Evolutionary conservation across 139 green algal species (phyloP), one percentile per base, ranked within the genome.

Genomic region (Chlamydomonas asymmetrica): DNA sequence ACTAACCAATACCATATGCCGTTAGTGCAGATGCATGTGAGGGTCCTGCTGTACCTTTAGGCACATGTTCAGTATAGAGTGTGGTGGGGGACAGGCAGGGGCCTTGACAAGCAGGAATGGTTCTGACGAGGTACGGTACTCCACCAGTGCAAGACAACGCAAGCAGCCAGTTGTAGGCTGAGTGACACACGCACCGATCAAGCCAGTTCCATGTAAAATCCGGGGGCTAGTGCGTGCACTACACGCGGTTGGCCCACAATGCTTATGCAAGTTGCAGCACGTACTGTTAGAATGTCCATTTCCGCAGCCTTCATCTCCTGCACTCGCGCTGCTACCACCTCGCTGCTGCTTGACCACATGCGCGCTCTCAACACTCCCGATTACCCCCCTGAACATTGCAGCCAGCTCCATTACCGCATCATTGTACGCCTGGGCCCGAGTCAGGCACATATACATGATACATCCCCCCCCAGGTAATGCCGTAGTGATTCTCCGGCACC

Each of bases 261-360:
- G 18, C 54, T 18, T 23, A 62, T n/a, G 54, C 32, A 62, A 6
- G n/a, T n/a, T 27, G 54, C 54, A 62, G 54, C 54, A 62, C 18
- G 54, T 62, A 31, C n/a, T 31, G 35, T 60, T 6, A 37, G 25
- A 37, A 73, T 73, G 66, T 63, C 66, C 56, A 13, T n/a, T 31
- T 63, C 56, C 56, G 20, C 29, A n/a, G 35, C 3, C 23, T 39
- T n/a, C 56, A 39, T 22, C 27, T 8, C 10, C 56, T 16, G 38
- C 5, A 27, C 45, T 52, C 45, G 45, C n/a, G n/a, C n/a, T n/a
- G n/a, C n/a, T n/a, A n/a, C n/a, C n/a, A n/a, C n/a, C n/a, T n/a
- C n/a, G n/a, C n/a, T n/a, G n/a, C n/a, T n/a, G n/a, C n/a, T n/a
- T n/a, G n/a, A n/a, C n/a, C n/a, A n/a, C n/a, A n/a, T n/a, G n/a